A percentile compares a stretch with the other conserved stretches of the same genome.
Evolutionary conservation across 768 basidiomycete genomes (phyloP).

Genomic region (Tylopilus plumbeoviolaceoides): DNA sequence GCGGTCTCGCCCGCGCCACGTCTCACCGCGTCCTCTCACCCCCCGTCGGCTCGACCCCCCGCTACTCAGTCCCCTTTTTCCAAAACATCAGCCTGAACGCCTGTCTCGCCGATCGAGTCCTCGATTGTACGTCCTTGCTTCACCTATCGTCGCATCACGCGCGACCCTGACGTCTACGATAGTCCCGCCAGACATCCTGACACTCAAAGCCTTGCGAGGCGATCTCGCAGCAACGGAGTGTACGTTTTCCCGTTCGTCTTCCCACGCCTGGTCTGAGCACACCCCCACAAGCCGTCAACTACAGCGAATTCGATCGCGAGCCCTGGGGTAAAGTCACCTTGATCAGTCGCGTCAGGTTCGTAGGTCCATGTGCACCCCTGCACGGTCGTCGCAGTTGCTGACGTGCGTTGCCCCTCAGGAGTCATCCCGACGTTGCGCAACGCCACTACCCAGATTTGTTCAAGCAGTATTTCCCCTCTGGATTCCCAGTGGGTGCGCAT

Average conservation of each 20-base stretch:
- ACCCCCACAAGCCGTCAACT: slow-evolving; percentile 63
- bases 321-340: slow-evolving; percentile 69
- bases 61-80: slow-evolving; percentile 86
- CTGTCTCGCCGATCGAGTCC: slow-evolving; percentile 42
- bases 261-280: too few relatives aligned
- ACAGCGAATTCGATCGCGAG: slow-evolving; percentile 65
- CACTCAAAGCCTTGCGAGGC: slow-evolving; percentile 57
- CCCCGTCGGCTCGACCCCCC: slow-evolving; percentile 46
- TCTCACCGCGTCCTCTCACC: slow-evolving; percentile 80
- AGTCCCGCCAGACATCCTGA: slow-evolving; percentile 67
- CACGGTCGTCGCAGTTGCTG: not conserved
- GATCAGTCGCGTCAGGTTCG: slow-evolving; percentile 76
- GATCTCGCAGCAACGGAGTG: slow-evolving; percentile 55
- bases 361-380: slow-evolving; percentile 2
- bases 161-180: not conserved
- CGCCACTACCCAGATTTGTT: slow-evolving; percentile 74
- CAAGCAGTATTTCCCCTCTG: slow-evolving; percentile 65
- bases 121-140: slow-evolving; percentile 40
- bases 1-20: slow-evolving; percentile 72
- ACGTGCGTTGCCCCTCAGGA: slow-evolving; percentile 39
- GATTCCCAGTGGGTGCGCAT: slow-evolving; percentile 51
- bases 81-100: slow-evolving; percentile 67
- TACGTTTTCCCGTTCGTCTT: slow-evolving; percentile 32
- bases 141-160: slow-evolving; percentile 10
- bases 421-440: slow-evolving; percentile 79